Percentiles rank a stretch among this genome's conserved stretches.
Conservation (phyloP, 2,329 filamentous ascomycete species). For the Colletotrichum liaoningense region DNA sequence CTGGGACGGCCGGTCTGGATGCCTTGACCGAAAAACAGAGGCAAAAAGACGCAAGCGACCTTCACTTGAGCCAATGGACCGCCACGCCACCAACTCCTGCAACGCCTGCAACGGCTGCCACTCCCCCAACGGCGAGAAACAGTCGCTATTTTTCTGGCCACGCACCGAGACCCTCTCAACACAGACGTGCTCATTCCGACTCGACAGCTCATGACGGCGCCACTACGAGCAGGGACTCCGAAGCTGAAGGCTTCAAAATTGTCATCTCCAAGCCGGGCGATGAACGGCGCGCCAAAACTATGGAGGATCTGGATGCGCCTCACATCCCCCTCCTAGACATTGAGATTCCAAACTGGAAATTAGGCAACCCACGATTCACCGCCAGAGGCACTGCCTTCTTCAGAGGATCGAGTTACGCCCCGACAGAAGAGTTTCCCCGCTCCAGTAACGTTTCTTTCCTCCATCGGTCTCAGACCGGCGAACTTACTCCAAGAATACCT, state of each 20-base stretch:
- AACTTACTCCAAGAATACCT: slow-evolving; percentile 43
- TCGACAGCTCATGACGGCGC: slow-evolving; percentile 77
- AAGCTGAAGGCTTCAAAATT: slow-evolving; percentile 80
- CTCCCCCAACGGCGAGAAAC: slow-evolving; percentile 49
- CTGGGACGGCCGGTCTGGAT: slow-evolving; percentile 68
- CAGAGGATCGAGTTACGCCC: slow-evolving; percentile 83
- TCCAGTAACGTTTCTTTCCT: slow-evolving; percentile 69
- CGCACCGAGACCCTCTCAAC: slow-evolving; percentile 47
- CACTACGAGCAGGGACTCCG: slow-evolving; percentile 61
- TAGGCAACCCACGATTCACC: slow-evolving; percentile 87
- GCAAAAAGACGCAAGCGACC: slow-evolving; percentile 40
- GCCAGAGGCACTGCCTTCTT: slow-evolving; percentile 80
- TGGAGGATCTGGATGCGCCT: slow-evolving; percentile 63
- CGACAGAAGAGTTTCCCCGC: slow-evolving; percentile 74
- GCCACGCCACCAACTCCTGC: slow-evolving; percentile 46
- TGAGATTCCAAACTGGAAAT: slow-evolving; percentile 83
- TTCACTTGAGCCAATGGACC: slow-evolving; percentile 55
- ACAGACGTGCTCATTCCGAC: slow-evolving; percentile 78
- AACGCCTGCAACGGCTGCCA: slow-evolving; percentile 38
- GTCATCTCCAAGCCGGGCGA: slow-evolving; percentile 80
- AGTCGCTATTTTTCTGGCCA: slow-evolving; percentile 47
- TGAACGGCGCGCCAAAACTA: slow-evolving; percentile 70
- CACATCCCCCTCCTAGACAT: slow-evolving; percentile 73
- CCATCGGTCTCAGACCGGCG: slow-evolving; percentile 49
- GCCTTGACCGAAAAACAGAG: slow-evolving; percentile 48